Evolutionary conservation across 2,329 filamentous ascomycete genomes (phyloP), one percentile per base, ranked within the genome.

Genomic region (Cercospora sp.): DNA sequence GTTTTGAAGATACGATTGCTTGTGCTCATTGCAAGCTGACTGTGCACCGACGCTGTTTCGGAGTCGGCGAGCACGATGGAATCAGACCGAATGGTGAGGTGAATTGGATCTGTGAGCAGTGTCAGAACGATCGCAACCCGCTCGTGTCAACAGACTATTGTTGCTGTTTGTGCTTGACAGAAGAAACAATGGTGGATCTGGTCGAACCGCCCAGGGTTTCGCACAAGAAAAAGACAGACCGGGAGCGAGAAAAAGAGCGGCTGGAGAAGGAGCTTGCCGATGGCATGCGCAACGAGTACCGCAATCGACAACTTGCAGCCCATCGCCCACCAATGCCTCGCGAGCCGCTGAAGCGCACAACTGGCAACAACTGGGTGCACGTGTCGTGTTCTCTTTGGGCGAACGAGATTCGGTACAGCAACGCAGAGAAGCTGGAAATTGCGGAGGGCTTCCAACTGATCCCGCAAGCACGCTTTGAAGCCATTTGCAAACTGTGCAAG

Each of bases 351-450:
- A 99, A 99, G 81, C 89, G 92, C 60, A 99, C 95, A 0, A 92
- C 91, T 3, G 93, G 96, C 78, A 98, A 98, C 81, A 98, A 98
- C 77, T 99, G 95, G 95, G 92, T 97, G 16, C 95, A 99, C 78
- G 93, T 98, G 30, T 90, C 91, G 43, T 99, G 95, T 77, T 94
- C 95, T 1, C 85, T 97, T 18, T 98, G 92, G 89, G 94, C 91
- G 10, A 89, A 93, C 0, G 95, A 99, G 80, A 90, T 97, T 75
- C 95, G 94, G 76, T 99, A 97, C 79, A 94, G 91, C 70, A 92
- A 92, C 74, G 91, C 93, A 18, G 89, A 90, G 75, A 88, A 91
- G 18, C 82, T 99, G 37, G 91, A 93, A 73, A 90, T 93, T 34
- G 93, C 92, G 1, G 95, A 99, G 81, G 94, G 94, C 21, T 93